phyloP scores from a whole-genome alignment of 2,329 filamentous ascomycete species.

The Neonectria punicea region DNA sequence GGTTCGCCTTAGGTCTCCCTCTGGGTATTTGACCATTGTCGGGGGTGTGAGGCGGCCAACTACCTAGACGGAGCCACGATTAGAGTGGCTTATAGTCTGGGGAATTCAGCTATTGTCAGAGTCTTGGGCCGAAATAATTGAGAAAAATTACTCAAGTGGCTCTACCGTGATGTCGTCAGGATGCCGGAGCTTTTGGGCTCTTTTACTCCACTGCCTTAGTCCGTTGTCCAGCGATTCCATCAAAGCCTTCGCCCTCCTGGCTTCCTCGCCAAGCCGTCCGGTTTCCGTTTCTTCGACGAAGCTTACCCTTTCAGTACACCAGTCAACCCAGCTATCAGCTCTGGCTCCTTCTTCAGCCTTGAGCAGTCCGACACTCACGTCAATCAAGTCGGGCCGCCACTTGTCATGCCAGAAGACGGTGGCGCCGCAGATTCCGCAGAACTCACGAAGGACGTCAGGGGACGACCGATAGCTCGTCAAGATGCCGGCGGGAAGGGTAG shows the following conservation, averaged over 20 bases:
- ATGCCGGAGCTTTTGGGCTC: background rate
- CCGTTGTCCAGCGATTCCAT: constrained; percentile 12
- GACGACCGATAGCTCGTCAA: constrained; percentile 66
- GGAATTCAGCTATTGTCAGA: background rate
- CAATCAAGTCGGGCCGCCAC: constrained; percentile 64
- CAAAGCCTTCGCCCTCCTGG: constrained; percentile 5
- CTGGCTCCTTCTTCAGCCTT: constrained; percentile 61
- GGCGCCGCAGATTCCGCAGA: constrained; percentile 71
- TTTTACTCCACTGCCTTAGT: background rate
- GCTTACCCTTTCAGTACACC: constrained; percentile 68
- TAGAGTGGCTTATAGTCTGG: background rate
- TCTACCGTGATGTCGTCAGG: background rate
- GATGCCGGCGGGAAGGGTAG: constrained; percentile 51
- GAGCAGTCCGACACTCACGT: constrained; percentile 72
- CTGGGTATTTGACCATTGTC: background rate
- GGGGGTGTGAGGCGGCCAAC: constrained; percentile 1
- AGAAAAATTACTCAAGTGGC: background rate
- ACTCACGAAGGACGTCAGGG: constrained; percentile 65
- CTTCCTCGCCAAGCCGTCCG: constrained; percentile 6
- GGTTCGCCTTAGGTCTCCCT: background rate
- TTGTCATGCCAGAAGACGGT: constrained; percentile 71
- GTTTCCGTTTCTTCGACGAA: constrained; percentile 62
- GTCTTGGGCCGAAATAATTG: background rate
- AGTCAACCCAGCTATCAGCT: constrained; percentile 69
- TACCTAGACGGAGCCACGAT: background rate